A percentile compares a stretch with the other conserved stretches of the same genome.
Conservation (phyloP, 257 asterid genomes). For the Primulina huaijiensis region DNA sequence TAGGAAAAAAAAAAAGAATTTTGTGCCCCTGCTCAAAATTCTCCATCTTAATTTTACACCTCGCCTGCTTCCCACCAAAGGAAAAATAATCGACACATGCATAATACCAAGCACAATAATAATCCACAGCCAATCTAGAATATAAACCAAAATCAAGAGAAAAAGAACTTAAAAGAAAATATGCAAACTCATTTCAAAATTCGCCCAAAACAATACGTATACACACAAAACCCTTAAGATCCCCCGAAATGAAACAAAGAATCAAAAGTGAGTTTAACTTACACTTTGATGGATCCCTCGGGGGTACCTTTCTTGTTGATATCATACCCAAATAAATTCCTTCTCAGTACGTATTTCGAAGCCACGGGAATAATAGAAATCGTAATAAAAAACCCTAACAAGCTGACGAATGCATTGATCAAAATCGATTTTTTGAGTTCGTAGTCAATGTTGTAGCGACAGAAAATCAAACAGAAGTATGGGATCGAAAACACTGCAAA, state of each 20-base stretch:
- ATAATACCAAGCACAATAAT: not conserved
- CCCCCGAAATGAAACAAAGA: not conserved
- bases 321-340: constrained; percentile 82
- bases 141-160: too few species aligned
- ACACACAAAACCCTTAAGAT: not conserved
- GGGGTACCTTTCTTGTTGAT: constrained; percentile 94
- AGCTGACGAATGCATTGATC: constrained; percentile 59
- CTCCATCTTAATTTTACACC: not conserved
- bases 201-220: not conserved
- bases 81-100: not conserved
- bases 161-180: not conserved
- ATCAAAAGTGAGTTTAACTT: constrained; percentile 27
- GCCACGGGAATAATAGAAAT: constrained; percentile 78
- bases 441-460: constrained; percentile 50
- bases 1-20: too few species aligned
- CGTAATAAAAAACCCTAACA: constrained; percentile 56
- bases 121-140: not conserved
- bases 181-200: not conserved
- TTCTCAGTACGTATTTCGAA: constrained; percentile 60
- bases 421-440: constrained; percentile 59
- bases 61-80: not conserved
- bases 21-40: not conserved
- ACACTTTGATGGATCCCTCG: constrained; percentile 89
- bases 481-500: constrained; percentile 52
- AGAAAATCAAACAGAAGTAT: constrained; percentile 56